Conservation (phyloP, 1,139 yeast genomes). For the Yamadazyma oceani region DNA sequence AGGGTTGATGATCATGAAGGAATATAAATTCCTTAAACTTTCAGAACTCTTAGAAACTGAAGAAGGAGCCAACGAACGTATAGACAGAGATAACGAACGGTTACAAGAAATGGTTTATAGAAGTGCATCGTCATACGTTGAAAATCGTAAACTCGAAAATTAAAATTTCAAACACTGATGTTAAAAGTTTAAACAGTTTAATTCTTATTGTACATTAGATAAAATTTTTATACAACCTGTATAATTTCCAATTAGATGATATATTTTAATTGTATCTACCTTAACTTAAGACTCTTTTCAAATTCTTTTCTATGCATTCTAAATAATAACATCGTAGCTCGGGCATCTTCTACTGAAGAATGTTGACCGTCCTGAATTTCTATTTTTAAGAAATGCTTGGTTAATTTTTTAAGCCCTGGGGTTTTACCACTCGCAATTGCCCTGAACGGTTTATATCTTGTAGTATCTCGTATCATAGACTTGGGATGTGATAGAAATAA, state of each 20-base stretch:
- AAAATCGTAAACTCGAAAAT: conserved; percentile 38
- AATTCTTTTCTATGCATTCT: conserved; percentile 61
- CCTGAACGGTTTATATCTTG: conserved; percentile 59
- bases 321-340: conserved; percentile 79
- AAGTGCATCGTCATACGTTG: conserved; percentile 39
- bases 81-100: conserved; percentile 23
- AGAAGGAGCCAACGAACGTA: conserved; percentile 18
- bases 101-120: conserved; percentile 41
- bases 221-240: neutral
- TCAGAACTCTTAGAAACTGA: conserved; percentile 14
- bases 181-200: neutral
- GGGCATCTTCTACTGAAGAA: conserved; percentile 89
- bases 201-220: conserved; percentile 2
- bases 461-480: conserved; percentile 69
- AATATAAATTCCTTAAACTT: conserved; percentile 19
- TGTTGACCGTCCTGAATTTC: conserved; percentile 78
- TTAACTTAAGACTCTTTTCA: conserved; percentile 33
- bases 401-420: conserved; percentile 69
- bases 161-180: conserved; percentile 9
- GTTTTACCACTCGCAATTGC: conserved; percentile 61
- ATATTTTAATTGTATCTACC: neutral
- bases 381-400: conserved; percentile 54
- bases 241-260: neutral
- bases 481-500: conserved; percentile 69
- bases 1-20: conserved; percentile 15